Percentiles rank a stretch among this genome's conserved stretches.
These are phyloP conservation scores for Kwoniella sp. DNA, from an alignment of 768 basidiomycete genomes.

Conservation along the genomic window DNA sequence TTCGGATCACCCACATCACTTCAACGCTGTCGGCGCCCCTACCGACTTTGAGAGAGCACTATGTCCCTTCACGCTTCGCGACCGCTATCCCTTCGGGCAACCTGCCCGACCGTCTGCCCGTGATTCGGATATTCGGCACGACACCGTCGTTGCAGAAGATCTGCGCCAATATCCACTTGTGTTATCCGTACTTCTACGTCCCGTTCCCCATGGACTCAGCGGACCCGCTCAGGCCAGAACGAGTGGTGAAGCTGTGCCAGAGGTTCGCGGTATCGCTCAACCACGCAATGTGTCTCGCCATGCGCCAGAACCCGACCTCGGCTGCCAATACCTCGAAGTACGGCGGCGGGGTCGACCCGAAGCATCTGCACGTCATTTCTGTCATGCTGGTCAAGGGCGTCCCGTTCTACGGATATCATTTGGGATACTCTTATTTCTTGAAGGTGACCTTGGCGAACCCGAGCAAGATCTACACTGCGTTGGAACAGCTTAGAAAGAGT, in stretches of 20 bases:
- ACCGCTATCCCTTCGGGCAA: slow-evolving; percentile 48
- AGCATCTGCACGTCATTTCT: slow-evolving; percentile 62
- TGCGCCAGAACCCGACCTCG: slow-evolving; percentile 71
- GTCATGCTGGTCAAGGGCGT: slow-evolving; percentile 89
- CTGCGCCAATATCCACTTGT: slow-evolving; percentile 78
- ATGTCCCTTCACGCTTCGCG: slow-evolving; percentile 44
- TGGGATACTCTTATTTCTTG: slow-evolving; percentile 80
- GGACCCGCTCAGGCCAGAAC: slow-evolving; percentile 52
- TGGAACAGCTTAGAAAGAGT: slow-evolving; percentile 77
- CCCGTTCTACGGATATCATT: slow-evolving; percentile 92
- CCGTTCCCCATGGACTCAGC: slow-evolving; percentile 74
- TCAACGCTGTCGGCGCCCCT: slow-evolving; percentile 46
- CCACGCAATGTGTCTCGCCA: slow-evolving; percentile 77
- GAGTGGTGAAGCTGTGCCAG: slow-evolving; percentile 70
- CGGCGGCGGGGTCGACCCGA: slow-evolving; percentile 59
- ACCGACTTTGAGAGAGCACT: slow-evolving; percentile 36
- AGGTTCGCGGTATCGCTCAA: slow-evolving; percentile 76
- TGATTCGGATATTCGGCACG: slow-evolving; percentile 82
- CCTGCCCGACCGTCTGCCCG: slow-evolving; percentile 68
- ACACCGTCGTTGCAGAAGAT: slow-evolving; percentile 76
- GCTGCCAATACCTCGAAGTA: slow-evolving; percentile 59
- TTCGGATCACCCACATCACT: slow-evolving; percentile 57
- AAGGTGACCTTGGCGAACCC: slow-evolving; percentile 81
- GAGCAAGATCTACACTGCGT: slow-evolving; percentile 66
- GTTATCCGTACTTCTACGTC: slow-evolving; percentile 87